A percentile compares a stretch with the other conserved stretches of the same genome.
These are phyloP conservation scores for Arabidopsis arenosa DNA, from an alignment of 345 rosid species.

Conservation along the genomic window DNA sequence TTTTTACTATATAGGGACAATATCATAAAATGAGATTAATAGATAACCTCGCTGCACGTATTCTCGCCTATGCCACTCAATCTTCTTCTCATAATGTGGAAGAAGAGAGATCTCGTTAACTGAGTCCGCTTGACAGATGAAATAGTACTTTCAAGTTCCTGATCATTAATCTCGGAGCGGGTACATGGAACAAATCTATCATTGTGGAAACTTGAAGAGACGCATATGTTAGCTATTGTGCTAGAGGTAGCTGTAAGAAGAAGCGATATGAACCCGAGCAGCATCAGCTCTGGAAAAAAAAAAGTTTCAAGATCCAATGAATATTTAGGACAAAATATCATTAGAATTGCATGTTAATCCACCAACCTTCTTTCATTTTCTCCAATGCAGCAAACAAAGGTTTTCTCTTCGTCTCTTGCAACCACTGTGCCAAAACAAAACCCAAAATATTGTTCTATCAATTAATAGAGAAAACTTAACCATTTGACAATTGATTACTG, in stretches of 20 bases:
- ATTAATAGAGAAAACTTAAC: not conserved
- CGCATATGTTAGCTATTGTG: slow-evolving; percentile 71
- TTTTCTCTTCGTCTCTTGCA: slow-evolving; percentile 71
- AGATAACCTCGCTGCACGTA: slow-evolving; percentile 67
- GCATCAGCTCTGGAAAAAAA: slow-evolving; percentile 73
- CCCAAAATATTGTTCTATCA: not conserved
- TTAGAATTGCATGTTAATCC: not conserved
- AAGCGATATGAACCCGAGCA: slow-evolving; percentile 93
- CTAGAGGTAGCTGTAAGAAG: slow-evolving; percentile 85
- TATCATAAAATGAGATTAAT: not conserved
- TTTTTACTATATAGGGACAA: not conserved
- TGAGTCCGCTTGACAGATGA: slow-evolving; percentile 55
- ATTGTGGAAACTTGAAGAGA: slow-evolving; percentile 74
- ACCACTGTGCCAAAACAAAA: slow-evolving; percentile 64
- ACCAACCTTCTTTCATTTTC: slow-evolving; percentile 91
- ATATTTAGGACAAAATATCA: not conserved
- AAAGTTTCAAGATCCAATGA: not conserved
- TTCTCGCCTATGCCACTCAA: slow-evolving; percentile 49
- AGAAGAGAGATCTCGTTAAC: slow-evolving; percentile 40
- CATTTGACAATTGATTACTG: not conserved
- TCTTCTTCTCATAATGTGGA: slow-evolving; percentile 56
- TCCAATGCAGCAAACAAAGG: slow-evolving; percentile 84
- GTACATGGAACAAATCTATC: slow-evolving; percentile 74
- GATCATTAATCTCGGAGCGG: slow-evolving; percentile 58
- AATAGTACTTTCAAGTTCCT: slow-evolving; percentile 40